phyloP scores from a whole-genome alignment of 75 land plant genomes.

The Cryptomeria japonica region DNA sequence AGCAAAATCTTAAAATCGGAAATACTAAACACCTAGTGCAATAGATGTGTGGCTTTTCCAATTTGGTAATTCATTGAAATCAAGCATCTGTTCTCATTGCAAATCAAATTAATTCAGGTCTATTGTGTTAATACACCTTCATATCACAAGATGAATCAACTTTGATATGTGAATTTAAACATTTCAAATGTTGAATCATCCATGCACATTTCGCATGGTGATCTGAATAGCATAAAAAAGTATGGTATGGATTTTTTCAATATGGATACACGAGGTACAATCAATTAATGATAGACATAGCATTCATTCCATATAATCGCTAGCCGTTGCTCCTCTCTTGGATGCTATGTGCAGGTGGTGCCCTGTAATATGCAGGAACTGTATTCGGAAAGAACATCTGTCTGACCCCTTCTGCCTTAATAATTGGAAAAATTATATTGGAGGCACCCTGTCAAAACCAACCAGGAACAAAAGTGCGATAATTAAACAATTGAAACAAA shows the following conservation, averaged over 20 bases:
- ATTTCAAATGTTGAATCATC: neutral
- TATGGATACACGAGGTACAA: neutral
- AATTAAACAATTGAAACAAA: neutral
- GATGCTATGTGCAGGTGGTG: slow-evolving; percentile 36
- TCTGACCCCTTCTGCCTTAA: slow-evolving; percentile 78
- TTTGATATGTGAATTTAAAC: too few species aligned
- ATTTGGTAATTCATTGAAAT: too few species aligned
- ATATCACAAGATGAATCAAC: too few species aligned
- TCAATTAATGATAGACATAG: neutral
- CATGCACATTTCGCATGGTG: neutral
- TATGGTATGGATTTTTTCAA: too few species aligned
- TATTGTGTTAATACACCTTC: too few species aligned
- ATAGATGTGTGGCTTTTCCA: too few species aligned
- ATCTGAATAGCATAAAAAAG: neutral
- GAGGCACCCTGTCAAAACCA: slow-evolving; percentile 60
- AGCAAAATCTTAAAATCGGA: too few species aligned
- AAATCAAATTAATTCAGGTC: too few species aligned
- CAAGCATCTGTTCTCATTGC: too few species aligned
- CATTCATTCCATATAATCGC: neutral
- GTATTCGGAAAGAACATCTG: slow-evolving; percentile 90
- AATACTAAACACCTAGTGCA: too few species aligned
- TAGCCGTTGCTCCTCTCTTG: neutral
- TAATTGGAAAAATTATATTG: slow-evolving; percentile 78
- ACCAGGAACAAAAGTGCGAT: neutral
- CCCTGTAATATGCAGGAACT: slow-evolving; percentile 62